These are phyloP conservation scores for Mortierella sp. DNA, from an alignment of 371 early-diverging fungal genomes.

Conservation along the genomic window DNA sequence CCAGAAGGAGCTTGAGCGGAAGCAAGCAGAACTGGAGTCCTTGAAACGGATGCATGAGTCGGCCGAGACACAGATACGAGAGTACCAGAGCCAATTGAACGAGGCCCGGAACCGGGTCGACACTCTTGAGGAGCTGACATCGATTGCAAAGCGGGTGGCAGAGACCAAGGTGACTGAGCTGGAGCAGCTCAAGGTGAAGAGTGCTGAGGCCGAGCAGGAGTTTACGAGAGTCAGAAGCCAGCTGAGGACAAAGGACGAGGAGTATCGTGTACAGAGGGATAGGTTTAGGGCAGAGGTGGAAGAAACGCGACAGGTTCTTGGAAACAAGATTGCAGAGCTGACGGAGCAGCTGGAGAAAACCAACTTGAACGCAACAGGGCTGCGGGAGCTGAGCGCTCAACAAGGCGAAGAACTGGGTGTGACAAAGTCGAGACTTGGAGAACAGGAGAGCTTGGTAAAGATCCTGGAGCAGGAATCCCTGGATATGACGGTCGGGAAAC, in stretches of 20 bases:
- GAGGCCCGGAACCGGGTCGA: slow-evolving; percentile 66
- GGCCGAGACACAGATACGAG: slow-evolving; percentile 64
- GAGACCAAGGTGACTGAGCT: slow-evolving; percentile 56
- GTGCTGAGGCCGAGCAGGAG: slow-evolving; percentile 26
- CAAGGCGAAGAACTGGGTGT: slow-evolving; percentile 14
- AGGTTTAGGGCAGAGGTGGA: slow-evolving; percentile 60
- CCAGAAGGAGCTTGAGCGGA: slow-evolving; percentile 71
- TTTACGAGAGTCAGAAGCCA: slow-evolving; percentile 49
- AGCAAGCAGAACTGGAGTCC: slow-evolving; percentile 77
- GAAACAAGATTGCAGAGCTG: slow-evolving; percentile 31
- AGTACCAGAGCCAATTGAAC: slow-evolving; percentile 60
- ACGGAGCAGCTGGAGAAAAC: slow-evolving; percentile 12
- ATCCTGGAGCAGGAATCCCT: slow-evolving; percentile 17
- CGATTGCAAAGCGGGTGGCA: slow-evolving; percentile 50
- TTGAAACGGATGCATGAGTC: slow-evolving; percentile 70
- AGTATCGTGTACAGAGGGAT: slow-evolving; percentile 34
- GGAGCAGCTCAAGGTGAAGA: slow-evolving; percentile 53
- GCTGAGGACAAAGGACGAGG: slow-evolving; percentile 58
- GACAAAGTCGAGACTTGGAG: slow-evolving; percentile 5
- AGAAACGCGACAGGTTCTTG: slow-evolving; percentile 54
- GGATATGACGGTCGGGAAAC: slow-evolving; percentile 16
- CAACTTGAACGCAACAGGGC: background rate
- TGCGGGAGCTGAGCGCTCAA: background rate
- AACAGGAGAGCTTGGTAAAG: background rate
- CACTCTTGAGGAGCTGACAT: slow-evolving; percentile 65